Percentiles rank a stretch among this genome's conserved stretches.
phyloP scores from a whole-genome alignment of 2,329 filamentous ascomycete genomes.

The Diaporthe ilicicola region DNA sequence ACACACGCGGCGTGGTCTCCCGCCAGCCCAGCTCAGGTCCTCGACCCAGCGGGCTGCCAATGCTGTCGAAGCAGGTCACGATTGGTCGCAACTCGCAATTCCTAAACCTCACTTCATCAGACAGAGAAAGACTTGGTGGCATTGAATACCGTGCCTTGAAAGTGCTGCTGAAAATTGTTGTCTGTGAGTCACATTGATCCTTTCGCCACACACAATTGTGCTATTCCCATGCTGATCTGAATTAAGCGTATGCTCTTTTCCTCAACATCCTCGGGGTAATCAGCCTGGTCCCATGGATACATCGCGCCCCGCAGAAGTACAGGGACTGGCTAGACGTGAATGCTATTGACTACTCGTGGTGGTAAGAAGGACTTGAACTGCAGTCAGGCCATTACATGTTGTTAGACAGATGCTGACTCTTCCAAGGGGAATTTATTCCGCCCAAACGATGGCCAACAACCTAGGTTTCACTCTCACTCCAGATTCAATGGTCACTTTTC shows the following conservation, averaged over 20 bases:
- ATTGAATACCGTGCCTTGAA: constrained; percentile 60
- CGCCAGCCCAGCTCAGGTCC: not conserved
- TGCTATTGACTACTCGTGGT: constrained; percentile 55
- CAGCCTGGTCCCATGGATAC: constrained; percentile 58
- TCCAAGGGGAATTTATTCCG: constrained; percentile 51
- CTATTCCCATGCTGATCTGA: constrained; percentile 32
- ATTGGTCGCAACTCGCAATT: constrained; percentile 58
- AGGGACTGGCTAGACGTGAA: constrained; percentile 47
- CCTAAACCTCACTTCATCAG: constrained; percentile 41
- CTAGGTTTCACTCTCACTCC: constrained; percentile 64
- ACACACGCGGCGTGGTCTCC: not conserved
- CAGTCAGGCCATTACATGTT: not conserved
- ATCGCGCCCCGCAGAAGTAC: constrained; percentile 50
- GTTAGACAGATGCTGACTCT: not conserved
- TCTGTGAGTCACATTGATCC: not conserved
- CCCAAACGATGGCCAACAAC: constrained; percentile 57
- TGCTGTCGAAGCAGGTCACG: constrained; percentile 49
- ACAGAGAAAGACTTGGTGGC: constrained; percentile 56
- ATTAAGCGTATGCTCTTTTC: constrained; percentile 53
- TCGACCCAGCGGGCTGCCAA: constrained; percentile 3
- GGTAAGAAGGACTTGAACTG: constrained; percentile 37
- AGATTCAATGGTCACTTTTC: constrained; percentile 61
- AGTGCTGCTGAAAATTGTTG: constrained; percentile 55
- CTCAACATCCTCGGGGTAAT: constrained; percentile 57
- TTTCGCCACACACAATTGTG: not conserved